Evolutionary conservation across 192 early-diverging fungal species (phyloP).

Genomic region (Phlyctochytrium bullatum): DNA sequence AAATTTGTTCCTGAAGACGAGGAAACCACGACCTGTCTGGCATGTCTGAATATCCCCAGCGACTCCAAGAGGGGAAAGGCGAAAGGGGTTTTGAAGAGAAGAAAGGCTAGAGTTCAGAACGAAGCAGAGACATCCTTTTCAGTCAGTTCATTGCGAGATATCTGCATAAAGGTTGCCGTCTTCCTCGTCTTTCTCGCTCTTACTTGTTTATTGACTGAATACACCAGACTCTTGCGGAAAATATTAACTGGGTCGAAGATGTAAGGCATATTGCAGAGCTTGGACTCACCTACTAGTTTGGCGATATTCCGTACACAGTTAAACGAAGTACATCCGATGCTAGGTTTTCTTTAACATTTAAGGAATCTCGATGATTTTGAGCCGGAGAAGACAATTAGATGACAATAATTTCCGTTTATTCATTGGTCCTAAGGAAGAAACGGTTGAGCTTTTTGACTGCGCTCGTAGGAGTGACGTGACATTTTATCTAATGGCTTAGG

Average conservation of each 20-base stretch:
- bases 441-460: conserved; percentile 76
- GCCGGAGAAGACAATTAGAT: conserved; percentile 69
- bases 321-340: conserved; percentile 46
- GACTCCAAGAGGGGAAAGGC: background rate
- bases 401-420: conserved; percentile 68
- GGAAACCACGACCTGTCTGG: conserved; percentile 9
- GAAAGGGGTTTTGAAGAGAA: background rate
- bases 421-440: conserved; percentile 52
- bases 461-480: conserved; percentile 40
- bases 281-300: conserved; percentile 46
- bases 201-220: conserved; percentile 5
- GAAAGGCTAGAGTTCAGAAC: conserved; percentile 4
- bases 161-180: conserved; percentile 39
- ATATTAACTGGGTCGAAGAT: conserved; percentile 77
- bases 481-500: conserved; percentile 5
- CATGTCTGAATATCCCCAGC: conserved; percentile 22
- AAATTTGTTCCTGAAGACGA: conserved; percentile 19
- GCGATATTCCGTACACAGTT: conserved; percentile 70
- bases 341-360: background rate
- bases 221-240: conserved; percentile 59
- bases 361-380: conserved; percentile 71
- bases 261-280: conserved; percentile 16
- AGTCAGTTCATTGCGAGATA: conserved; percentile 24
- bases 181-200: background rate
- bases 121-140: background rate